Percentiles rank a stretch among this genome's conserved stretches.
phyloP scores from a whole-genome alignment of 1,284 basidiomycete species.

The Tremellales sp. region DNA sequence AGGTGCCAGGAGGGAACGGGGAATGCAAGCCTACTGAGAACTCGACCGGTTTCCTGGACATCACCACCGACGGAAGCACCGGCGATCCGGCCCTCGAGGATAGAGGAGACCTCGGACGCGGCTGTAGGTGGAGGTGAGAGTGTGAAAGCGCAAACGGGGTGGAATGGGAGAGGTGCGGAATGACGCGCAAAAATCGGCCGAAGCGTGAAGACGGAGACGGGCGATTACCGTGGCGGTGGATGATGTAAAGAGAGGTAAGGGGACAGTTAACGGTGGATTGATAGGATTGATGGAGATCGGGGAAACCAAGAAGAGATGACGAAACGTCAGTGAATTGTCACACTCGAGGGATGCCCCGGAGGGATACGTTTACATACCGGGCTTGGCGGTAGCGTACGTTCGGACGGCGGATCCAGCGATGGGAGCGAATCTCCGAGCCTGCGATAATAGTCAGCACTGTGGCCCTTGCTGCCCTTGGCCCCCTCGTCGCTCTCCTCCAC shows the following conservation, averaged over 20 bases:
- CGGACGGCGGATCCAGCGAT: constrained; percentile 59
- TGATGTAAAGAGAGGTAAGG: not conserved
- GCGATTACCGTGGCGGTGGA: constrained; percentile 4
- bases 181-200: not conserved
- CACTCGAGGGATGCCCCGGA: not conserved
- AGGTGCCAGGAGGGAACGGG: not conserved
- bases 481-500: not conserved
- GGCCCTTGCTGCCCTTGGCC: not conserved
- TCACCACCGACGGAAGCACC: constrained; percentile 85
- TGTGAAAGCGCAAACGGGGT: constrained; percentile 1
- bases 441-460: constrained; percentile 12
- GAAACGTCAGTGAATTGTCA: constrained; percentile 35
- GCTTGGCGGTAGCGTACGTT: constrained; percentile 95
- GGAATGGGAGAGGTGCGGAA: constrained; percentile 4
- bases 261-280: too few species aligned
- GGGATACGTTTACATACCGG: constrained; percentile 61
- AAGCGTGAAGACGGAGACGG: not conserved
- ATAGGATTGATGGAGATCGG: too few species aligned
- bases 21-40: constrained; percentile 68
- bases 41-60: constrained; percentile 98
- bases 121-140: constrained; percentile 54
- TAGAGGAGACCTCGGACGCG: constrained; percentile 97
- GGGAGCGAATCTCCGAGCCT: constrained; percentile 42
- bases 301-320: constrained; percentile 1
- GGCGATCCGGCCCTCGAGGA: constrained; percentile 97